These are phyloP conservation scores for Hypoxylon cercidicola DNA, from an alignment of 495 filamentous ascomycete species.

Conservation along the genomic window DNA sequence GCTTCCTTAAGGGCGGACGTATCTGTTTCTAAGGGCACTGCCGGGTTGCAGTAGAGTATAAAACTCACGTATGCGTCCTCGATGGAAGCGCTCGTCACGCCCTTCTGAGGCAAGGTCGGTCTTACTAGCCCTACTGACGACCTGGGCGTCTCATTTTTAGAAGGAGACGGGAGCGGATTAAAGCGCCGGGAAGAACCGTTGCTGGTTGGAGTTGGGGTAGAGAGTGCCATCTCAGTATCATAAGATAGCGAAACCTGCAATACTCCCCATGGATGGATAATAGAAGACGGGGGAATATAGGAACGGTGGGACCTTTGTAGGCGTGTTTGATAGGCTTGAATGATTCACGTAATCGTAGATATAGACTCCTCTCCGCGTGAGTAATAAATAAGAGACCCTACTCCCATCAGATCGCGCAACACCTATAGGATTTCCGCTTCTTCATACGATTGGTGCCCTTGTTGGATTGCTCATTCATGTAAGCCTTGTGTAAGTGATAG, in stretches of 20 bases:
- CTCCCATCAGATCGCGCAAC: conserved; percentile 23
- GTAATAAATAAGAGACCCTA: conserved; percentile 15
- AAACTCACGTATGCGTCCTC: conserved; percentile 90
- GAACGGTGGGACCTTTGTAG: conserved; percentile 3
- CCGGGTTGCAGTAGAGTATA: conserved; percentile 91
- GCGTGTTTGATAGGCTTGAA: conserved; percentile 7
- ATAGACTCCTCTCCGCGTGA: conserved; percentile 11
- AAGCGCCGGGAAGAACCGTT: conserved; percentile 45
- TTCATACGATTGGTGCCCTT: conserved; percentile 16
- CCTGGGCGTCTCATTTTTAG: conserved; percentile 43
- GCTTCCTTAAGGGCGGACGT: conserved; percentile 78
- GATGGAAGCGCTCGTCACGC: conserved; percentile 77
- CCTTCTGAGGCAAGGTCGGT: conserved; percentile 69
- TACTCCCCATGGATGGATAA: conserved; percentile 40
- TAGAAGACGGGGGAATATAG: conserved; percentile 15
- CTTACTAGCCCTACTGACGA: conserved; percentile 42
- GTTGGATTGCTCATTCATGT: conserved; percentile 15
- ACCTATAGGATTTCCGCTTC: conserved; percentile 3
- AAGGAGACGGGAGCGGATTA: conserved; percentile 43
- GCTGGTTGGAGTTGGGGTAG: conserved; percentile 43
- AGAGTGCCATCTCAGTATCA: conserved; percentile 47
- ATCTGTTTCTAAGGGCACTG: conserved; percentile 75
- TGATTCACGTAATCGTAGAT: conserved; percentile 17
- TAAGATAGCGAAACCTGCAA: conserved; percentile 34
- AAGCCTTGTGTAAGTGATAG: conserved; percentile 16